phyloP scores from a whole-genome alignment of 176 grass and related monocot species.

The Hyparrhenia diplandra region DNA sequence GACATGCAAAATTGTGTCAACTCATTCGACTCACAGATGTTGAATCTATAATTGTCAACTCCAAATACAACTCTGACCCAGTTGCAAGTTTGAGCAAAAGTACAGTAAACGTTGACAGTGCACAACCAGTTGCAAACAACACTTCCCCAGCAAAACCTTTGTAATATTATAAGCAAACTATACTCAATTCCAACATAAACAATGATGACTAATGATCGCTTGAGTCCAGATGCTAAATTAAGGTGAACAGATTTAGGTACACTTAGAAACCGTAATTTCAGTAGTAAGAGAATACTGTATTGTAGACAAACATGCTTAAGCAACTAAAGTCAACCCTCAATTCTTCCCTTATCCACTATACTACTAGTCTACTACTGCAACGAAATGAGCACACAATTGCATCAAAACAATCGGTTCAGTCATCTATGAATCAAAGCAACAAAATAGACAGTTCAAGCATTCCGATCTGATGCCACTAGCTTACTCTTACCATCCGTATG shows the following conservation, averaged over 20 bases:
- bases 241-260: neutral
- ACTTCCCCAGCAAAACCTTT: neutral
- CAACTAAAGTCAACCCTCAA: conserved; percentile 7
- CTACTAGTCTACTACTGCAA: neutral
- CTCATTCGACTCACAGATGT: neutral
- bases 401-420: neutral
- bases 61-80: conserved; percentile 5
- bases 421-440: neutral
- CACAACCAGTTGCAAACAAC: neutral
- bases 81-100: neutral
- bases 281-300: neutral
- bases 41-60: conserved; percentile 1
- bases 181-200: neutral
- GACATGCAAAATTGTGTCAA: neutral
- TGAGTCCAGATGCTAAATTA: neutral
- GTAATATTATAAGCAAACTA: neutral
- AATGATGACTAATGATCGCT: neutral
- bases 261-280: neutral
- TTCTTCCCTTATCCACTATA: neutral
- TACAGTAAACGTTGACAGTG: neutral
- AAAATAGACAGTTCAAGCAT: neutral
- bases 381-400: neutral
- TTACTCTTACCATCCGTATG: conserved; percentile 43
- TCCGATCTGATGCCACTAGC: neutral
- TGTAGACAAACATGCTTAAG: neutral